Evolutionary conservation across 2,329 filamentous ascomycete species (phyloP), one percentile per base, ranked within the genome.

Genomic region (Calcarisporium arbuscula): DNA sequence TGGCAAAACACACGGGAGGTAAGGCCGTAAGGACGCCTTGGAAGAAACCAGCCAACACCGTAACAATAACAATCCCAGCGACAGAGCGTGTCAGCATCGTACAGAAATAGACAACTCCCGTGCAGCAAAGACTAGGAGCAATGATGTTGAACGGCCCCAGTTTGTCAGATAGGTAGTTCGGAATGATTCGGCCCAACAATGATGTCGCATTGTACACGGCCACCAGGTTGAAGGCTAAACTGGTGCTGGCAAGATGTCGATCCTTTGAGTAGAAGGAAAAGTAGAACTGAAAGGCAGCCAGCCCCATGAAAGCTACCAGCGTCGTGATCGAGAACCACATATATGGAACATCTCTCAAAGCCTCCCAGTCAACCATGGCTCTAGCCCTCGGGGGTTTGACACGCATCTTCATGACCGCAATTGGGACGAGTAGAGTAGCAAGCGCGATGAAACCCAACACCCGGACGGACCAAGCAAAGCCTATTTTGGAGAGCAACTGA

Each of bases 141-240:
- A 58, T 53, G 22, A 59, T 53, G 34, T 64, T 64, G 22, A 62
- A 42, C 4, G 52, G 48, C 4, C 62, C 62, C 12, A 54, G 48
- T 2, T 40, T 14, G 39, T 64, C 62, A 2, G 55, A 51, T 0
- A 62, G 28, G 6, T 46, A 45, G 35, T 59, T 62, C 4, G 65
- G 68, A 2, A 66, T 43, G 2, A 70, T 49, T 8, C 69, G 61
- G 1, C 68, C 68, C 12, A 68, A 54, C 4, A 68, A 53, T 1
- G 64, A 67, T 1, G 64, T 58, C 4, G 61, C 67, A 44, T 70
- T 71, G 30, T 70, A 56, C 32, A 71, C 62, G 5, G 68, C 52
- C 1, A 62, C 54, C 5, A 67, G 46, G 43, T 68, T 66, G 43
- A 65, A 65, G 0, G 54, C 52, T 39, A 66, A 40, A n/a, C n/a